Evolutionary conservation across 352 stramenopile genomes (phyloP).

Genomic region (Pythium sp.): DNA sequence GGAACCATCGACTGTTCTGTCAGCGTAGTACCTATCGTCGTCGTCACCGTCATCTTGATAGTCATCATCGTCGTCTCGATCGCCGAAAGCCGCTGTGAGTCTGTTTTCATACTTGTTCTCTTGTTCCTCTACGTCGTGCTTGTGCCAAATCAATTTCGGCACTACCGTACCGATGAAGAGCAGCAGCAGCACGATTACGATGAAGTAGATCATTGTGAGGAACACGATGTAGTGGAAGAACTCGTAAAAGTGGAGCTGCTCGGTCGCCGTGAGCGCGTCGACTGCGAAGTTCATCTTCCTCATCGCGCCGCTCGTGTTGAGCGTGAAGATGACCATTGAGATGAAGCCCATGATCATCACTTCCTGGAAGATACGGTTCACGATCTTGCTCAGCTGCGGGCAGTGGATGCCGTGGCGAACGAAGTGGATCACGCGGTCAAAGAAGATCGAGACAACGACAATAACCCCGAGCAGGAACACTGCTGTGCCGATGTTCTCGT

Average conservation of each 20-base stretch:
- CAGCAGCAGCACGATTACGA: conserved; percentile 80
- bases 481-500: conserved; percentile 65
- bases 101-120: conserved; percentile 11
- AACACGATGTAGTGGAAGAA: conserved; percentile 91
- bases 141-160: conserved; percentile 74
- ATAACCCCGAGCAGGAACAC: conserved; percentile 81
- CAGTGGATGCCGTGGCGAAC: conserved; percentile 60
- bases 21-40: conserved; percentile 23
- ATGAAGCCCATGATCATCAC: conserved; percentile 89
- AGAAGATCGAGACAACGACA: conserved; percentile 61
- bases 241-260: conserved; percentile 86
- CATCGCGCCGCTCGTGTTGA: conserved; percentile 80
- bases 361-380: conserved; percentile 86
- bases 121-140: conserved; percentile 25
- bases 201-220: conserved; percentile 89
- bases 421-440: conserved; percentile 53
- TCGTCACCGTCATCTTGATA: conserved; percentile 14
- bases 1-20: conserved; percentile 23
- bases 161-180: conserved; percentile 84
- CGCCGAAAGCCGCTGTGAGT: conserved; percentile 2
- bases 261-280: conserved; percentile 41
- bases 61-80: conserved; percentile 7
- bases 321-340: conserved; percentile 86
- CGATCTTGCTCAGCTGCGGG: conserved; percentile 78
- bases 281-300: conserved; percentile 42